Conservation (phyloP, 768 basidiomycete genomes). For the Russula virescens region DNA sequence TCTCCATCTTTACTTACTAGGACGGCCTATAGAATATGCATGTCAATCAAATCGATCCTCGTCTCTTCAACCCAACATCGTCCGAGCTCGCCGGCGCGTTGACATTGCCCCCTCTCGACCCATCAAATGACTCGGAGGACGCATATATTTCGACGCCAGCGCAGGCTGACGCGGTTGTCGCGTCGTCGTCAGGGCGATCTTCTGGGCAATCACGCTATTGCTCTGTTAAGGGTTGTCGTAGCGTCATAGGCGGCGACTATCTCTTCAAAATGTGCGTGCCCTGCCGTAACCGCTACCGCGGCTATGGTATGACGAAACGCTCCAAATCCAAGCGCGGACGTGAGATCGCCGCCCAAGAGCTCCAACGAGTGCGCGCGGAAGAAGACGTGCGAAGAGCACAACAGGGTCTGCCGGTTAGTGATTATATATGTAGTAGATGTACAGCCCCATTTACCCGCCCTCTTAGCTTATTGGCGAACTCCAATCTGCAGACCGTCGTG, state of each 20-base stretch:
- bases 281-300: conserved; percentile 46
- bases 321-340: conserved; percentile 48
- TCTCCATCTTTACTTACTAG: not conserved
- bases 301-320: conserved; percentile 50
- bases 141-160: conserved; percentile 7
- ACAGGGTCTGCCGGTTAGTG: conserved; percentile 37
- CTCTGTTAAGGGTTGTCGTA: conserved; percentile 52
- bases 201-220: conserved; percentile 35
- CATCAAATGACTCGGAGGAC: conserved; percentile 4
- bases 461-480: conserved; percentile 34
- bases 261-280: conserved; percentile 29
- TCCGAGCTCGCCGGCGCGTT: conserved; percentile 48
- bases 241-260: conserved; percentile 36
- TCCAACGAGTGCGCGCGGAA: conserved; percentile 33
- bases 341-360: conserved; percentile 37
- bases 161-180: not conserved
- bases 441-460: conserved; percentile 1
- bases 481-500: conserved; percentile 23
- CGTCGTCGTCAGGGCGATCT: not conserved
- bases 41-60: conserved; percentile 29
- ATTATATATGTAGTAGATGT: not conserved
- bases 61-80: conserved; percentile 32
- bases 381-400: conserved; percentile 36
- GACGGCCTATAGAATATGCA: conserved; percentile 12
- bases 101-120: conserved; percentile 32